Conservation (phyloP, 2,329 filamentous ascomycete genomes). For the Fusarium bulbicola region DNA sequence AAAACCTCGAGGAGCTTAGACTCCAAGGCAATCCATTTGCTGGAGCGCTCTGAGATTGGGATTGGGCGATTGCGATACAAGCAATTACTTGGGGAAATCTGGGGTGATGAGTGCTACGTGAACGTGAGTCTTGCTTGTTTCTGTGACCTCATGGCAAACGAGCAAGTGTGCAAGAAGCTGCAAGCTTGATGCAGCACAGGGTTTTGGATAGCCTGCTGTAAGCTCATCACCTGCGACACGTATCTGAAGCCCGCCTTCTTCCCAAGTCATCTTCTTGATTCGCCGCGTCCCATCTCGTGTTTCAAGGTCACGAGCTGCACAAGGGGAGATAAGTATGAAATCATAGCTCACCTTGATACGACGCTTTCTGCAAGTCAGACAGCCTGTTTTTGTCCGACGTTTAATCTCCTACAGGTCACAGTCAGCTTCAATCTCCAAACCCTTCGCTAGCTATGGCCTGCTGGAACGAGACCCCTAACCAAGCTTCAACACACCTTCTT, state of each 20-base stretch:
- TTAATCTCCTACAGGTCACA: slow-evolving; percentile 63
- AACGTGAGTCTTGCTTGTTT: slow-evolving; percentile 32
- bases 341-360: slow-evolving; percentile 65
- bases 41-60: background rate
- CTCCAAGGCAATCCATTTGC: background rate
- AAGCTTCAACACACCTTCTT: slow-evolving; percentile 62
- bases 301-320: slow-evolving; percentile 10
- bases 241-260: slow-evolving; percentile 20
- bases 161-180: slow-evolving; percentile 29
- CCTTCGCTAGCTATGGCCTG: background rate
- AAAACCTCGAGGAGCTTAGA: slow-evolving; percentile 10
- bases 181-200: slow-evolving; percentile 33
- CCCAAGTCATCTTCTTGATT: slow-evolving; percentile 16
- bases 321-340: slow-evolving; percentile 34
- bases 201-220: slow-evolving; percentile 15
- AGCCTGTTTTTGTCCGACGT: slow-evolving; percentile 70
- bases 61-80: slow-evolving; percentile 13
- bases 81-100: slow-evolving; percentile 33
- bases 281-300: slow-evolving; percentile 15
- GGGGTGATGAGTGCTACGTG: slow-evolving; percentile 37
- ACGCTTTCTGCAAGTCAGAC: slow-evolving; percentile 68
- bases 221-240: slow-evolving; percentile 14
- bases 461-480: background rate
- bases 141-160: slow-evolving; percentile 27
- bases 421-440: slow-evolving; percentile 27